A percentile compares a stretch with the other conserved stretches of the same genome.
Evolutionary conservation across 2,329 filamentous ascomycete species (phyloP).

Genomic region (Paraphoma sp.): DNA sequence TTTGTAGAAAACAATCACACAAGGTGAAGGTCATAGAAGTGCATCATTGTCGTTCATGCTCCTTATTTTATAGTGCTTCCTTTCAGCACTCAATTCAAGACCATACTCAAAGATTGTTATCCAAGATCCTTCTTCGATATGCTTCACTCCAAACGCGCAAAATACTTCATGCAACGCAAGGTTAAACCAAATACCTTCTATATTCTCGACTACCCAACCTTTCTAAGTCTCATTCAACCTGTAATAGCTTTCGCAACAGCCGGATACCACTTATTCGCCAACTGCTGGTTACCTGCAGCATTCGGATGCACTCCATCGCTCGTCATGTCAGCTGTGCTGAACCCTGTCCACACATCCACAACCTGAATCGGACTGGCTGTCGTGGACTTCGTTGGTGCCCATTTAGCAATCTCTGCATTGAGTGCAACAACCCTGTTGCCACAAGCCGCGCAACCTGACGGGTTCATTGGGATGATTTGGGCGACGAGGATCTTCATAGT

Average conservation of each 20-base stretch:
- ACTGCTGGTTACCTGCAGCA: slow-evolving; percentile 19
- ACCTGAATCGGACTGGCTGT: slow-evolving; percentile 17
- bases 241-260: slow-evolving; percentile 13
- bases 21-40: no score
- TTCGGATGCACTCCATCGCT: slow-evolving; percentile 36
- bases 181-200: no score
- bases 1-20: no score
- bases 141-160: no score
- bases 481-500: slow-evolving; percentile 47
- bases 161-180: no score
- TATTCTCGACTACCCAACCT: neutral
- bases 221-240: neutral
- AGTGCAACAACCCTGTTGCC: slow-evolving; percentile 19
- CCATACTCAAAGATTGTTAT: no score
- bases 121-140: no score
- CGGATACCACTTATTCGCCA: slow-evolving; percentile 20
- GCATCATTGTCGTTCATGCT: no score
- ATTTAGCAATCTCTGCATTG: slow-evolving; percentile 23
- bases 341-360: slow-evolving; percentile 29
- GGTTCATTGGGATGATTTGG: slow-evolving; percentile 14
- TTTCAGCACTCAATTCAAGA: no score
- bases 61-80: no score
- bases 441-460: slow-evolving; percentile 11
- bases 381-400: slow-evolving; percentile 19
- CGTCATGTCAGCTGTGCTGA: slow-evolving; percentile 25